Evolutionary conservation across 176 grass and related monocot genomes (phyloP), one percentile per base, ranked within the genome.

Genomic region (Panicum miliaceum): DNA sequence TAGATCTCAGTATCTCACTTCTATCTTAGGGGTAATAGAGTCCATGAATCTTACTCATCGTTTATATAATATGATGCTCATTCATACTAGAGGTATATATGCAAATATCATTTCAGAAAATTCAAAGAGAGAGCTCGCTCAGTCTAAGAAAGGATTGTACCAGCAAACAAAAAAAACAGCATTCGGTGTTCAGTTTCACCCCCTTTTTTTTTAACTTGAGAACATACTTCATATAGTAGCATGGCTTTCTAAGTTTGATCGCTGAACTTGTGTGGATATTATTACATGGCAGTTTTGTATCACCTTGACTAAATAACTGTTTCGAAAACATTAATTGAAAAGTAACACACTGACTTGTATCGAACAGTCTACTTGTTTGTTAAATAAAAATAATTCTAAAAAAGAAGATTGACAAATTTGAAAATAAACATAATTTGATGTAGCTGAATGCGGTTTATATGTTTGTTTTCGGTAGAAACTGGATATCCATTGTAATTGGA

Each of bases 281-380:
- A 84, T 84, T 83, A 53, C 8, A 84, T 79, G 73, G 46, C 47
- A 78, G 45, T 61, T 56, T n/a, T 88, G 51, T 12, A 71, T 20
- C 10, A 69, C 29, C 42, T 70, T 38, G 50, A 20, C 27, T 58
- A 60, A 50, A 25, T 46, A 59, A 82, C 16, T n/a, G 34, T 50
- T 34, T 73, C 25, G 26, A 64, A 58, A 74, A 60, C 15, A 35
- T 18, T 48, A 63, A 8, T 73, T 71, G 16, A 7, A 71, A 45
- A 23, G 50, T 22, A 62, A 61, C 19, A 19, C 56, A 42, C 23
- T 72, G 66, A 29, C 37, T 57, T 58, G 45, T 46, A 43, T 61
- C 6, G 1, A 19, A 74, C 20, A 38, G 1, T 52, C 2, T 64
- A 13, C 59, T 52, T 84, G 46, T 53, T 48, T 54, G 19, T 34